Evolutionary conservation across 805 yeast species (phyloP).

Genomic region (Candida chilensis): DNA sequence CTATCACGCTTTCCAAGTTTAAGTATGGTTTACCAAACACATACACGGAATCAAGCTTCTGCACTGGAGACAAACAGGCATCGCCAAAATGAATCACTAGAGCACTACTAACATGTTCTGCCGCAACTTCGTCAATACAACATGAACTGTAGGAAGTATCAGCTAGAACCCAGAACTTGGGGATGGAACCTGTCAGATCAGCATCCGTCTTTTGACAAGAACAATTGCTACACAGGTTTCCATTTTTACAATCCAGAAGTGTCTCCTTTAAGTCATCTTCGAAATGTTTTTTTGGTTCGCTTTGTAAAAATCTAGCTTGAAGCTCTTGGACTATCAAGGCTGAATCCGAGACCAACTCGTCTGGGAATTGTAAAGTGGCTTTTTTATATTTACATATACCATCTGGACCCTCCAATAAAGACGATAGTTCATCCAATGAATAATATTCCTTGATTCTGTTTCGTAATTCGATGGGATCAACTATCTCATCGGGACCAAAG

Average conservation of each 20-base stretch:
- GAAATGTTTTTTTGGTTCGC: too few species aligned
- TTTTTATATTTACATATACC: slow-evolving; percentile 23
- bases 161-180: slow-evolving; percentile 77
- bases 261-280: slow-evolving; percentile 3
- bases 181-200: too few species aligned
- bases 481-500: slow-evolving; percentile 11
- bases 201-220: too few species aligned
- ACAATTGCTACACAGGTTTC: too few species aligned
- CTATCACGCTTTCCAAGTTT: slow-evolving; percentile 27
- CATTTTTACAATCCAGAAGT: too few species aligned
- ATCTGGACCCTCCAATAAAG: slow-evolving; percentile 19
- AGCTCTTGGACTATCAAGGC: slow-evolving; percentile 54
- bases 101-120: slow-evolving; percentile 84
- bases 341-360: slow-evolving; percentile 67
- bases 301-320: too few species aligned
- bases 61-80: slow-evolving; percentile 80
- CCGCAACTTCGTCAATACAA: slow-evolving; percentile 95
- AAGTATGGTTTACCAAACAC: slow-evolving; percentile 66
- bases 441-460: slow-evolving; percentile 41
- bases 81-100: slow-evolving; percentile 90
- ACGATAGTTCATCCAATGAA: slow-evolving; percentile 36
- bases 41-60: slow-evolving; percentile 65
- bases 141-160: slow-evolving; percentile 95
- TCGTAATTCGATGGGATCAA: slow-evolving; percentile 13
- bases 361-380: slow-evolving; percentile 89